Evolutionary conservation across 768 basidiomycete genomes (phyloP), one percentile per base, ranked within the genome.

Genomic region (Cytidiella melzeri): DNA sequence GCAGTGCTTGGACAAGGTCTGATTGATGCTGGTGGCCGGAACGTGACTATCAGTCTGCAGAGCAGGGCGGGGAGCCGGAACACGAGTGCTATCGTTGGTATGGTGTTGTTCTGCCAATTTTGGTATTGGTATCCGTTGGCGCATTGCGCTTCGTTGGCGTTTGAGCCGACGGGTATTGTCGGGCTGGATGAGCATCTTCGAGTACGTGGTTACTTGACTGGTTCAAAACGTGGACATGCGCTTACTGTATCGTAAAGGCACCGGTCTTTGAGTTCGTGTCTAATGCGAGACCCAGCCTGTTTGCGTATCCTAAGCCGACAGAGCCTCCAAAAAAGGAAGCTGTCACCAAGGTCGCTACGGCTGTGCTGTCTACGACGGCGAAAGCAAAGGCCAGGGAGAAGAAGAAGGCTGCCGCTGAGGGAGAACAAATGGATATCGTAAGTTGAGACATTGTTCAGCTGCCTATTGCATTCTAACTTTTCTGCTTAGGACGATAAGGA

Each of bases 51-150:
- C 63, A 92, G 83, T 61, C 70, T 98, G 48, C 88, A 93, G 64
- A 96, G 92, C 63, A 82, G 90, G 52, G 92, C 92, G 1, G 96
- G 96, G 7, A 93, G 87, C 56, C 79, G 81, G 56, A 95, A 97
- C 64, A 94, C 93, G 57, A 89, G 79, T 41, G 92, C 95, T 2
- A 90, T 98, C 55, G 92, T 98, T 27, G 96, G 96, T n/a, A 93
- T 98, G 87, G 83, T 88, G 15, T 69, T 99, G 63, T 99, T 99
- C 73, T 90, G 89, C 61, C 96, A 99, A 67, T 98, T 99, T 70
- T 99, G 96, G 96, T 98, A 98, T 66, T 99, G 96, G 96, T 99
- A 94, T 69, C 96, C 96, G 27, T 73, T 98, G 23, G 92, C 93
- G 12, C 94, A 97, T 61, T 92, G 88, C 54, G 87, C 89, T 13